Evolutionary conservation across 2,329 filamentous ascomycete genomes (phyloP).

Genomic region (Verticillium nonalfalfae): DNA sequence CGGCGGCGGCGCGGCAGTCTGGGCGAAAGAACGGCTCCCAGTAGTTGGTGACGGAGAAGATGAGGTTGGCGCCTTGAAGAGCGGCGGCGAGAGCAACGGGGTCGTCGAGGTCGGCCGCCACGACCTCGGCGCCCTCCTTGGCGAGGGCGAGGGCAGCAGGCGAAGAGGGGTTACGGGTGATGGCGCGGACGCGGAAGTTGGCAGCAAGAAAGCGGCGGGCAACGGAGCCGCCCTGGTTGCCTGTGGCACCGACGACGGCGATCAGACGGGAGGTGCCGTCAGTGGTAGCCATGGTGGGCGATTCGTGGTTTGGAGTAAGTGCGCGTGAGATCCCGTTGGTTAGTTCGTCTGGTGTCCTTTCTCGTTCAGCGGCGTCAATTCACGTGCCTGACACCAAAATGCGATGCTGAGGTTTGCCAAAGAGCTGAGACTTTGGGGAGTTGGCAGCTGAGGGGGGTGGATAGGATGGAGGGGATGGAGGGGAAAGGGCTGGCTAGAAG

Average conservation of each 20-base stretch:
- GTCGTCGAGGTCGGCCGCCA: constrained; percentile 36
- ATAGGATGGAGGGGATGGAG: background rate
- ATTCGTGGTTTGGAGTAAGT: background rate
- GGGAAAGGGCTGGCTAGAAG: background rate
- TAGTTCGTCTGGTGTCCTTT: background rate
- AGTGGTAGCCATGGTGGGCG: background rate
- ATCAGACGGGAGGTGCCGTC: constrained; percentile 18
- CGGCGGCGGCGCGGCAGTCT: constrained; percentile 30
- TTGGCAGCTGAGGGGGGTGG: too few relatives aligned
- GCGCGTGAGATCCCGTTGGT: background rate
- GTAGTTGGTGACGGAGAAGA: constrained; percentile 51
- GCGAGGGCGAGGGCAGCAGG: constrained; percentile 31
- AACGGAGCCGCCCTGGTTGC: constrained; percentile 47
- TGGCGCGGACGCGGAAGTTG: constrained; percentile 35
- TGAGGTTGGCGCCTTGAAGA: constrained; percentile 38
- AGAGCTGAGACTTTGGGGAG: background rate
- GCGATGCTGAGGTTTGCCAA: background rate
- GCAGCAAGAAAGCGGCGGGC: constrained; percentile 36
- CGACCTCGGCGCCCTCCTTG: constrained; percentile 33
- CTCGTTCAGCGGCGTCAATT: background rate
- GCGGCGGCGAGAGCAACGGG: constrained; percentile 27
- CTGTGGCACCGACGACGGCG: constrained; percentile 40
- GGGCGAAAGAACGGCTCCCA: constrained; percentile 44
- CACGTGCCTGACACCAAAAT: background rate
- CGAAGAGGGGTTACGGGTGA: constrained; percentile 38